phyloP scores from a whole-genome alignment of 2,329 filamentous ascomycete species.

The Mycocentrospora acerina region DNA sequence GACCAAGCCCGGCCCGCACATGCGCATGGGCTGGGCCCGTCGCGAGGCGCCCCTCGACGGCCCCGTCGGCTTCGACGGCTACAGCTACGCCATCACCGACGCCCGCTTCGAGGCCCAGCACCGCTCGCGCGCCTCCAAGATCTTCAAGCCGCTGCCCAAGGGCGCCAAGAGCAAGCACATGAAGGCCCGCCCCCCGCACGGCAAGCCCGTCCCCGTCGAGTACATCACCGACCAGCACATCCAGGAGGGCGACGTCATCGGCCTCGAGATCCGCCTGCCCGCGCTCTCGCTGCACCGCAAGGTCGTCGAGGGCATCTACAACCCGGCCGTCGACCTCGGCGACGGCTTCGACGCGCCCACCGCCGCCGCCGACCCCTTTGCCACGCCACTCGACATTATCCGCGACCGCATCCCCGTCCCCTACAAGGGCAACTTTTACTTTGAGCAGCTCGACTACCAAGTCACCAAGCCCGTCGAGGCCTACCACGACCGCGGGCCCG shows the following conservation, averaged over 20 bases:
- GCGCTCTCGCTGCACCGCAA: slow-evolving; percentile 84
- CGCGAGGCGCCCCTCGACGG: slow-evolving; percentile 80
- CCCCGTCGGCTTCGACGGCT: slow-evolving; percentile 83
- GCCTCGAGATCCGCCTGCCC: slow-evolving; percentile 87
- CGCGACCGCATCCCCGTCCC: slow-evolving; percentile 93
- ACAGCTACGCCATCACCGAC: slow-evolving; percentile 92
- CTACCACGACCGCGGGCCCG: slow-evolving; percentile 51
- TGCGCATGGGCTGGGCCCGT: slow-evolving; percentile 84
- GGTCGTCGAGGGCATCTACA: slow-evolving; percentile 83
- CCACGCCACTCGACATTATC: slow-evolving; percentile 75
- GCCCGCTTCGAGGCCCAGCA: slow-evolving; percentile 88
- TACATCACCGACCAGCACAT: slow-evolving; percentile 71
- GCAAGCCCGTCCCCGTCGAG: slow-evolving; percentile 38
- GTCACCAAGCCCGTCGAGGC: slow-evolving; percentile 83
- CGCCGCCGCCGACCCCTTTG: slow-evolving; percentile 35
- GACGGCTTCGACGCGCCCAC: slow-evolving; percentile 56
- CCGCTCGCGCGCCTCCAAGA: slow-evolving; percentile 89
- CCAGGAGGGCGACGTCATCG: slow-evolving; percentile 88
- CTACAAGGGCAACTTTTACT: slow-evolving; percentile 91
- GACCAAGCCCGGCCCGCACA: slow-evolving; percentile 56
- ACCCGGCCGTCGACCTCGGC: slow-evolving; percentile 73
- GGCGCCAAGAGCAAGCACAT: slow-evolving; percentile 41
- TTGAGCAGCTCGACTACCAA: slow-evolving; percentile 89
- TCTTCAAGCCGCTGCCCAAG: slow-evolving; percentile 55
- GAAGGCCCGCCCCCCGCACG: slow-evolving; percentile 42